Base-by-base conservation (phyloP, 345 rosid species). In the Eucalyptus erythrocorys region DNA sequence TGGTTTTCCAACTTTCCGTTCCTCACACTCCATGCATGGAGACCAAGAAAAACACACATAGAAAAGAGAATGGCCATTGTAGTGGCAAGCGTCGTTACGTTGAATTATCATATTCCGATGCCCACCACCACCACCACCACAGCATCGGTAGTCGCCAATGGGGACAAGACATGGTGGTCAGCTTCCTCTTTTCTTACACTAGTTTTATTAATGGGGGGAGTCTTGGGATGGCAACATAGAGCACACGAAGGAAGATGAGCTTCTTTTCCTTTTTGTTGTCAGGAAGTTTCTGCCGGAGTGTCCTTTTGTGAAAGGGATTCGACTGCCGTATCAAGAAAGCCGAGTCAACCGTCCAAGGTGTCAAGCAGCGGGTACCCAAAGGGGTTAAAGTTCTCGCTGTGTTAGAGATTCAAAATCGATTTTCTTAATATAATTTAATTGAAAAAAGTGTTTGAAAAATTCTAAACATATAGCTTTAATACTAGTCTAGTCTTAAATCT, bases 381-480 rank as follows among this genome's bases (percentile, higher is more conserved):
- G 34, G 34, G 71, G 16, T 61, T n/a, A 13, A 30, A 11, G 34
- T 15, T 30, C 71, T 4, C 14, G 17, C 10, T 6, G 71, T 13
- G 15, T 64, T n/a, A 14, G 76, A n/a, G 40, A 64, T 64, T 8
- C 5, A 9, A n/a, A 64, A 64, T 64, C 37, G 6, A 15, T n/a
- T n/a, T 64, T 64, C 3, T 64, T 64, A 17, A 64, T n/a, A n/a
- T 64, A 21, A 51, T 51, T 51, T 0, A 51, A 51, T 1, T 21
- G 57, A 0, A 51, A 51, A 21, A 51, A 21, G 26, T 8, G 9
- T 1, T 26, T 0, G 10, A 51, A 51, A 51, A 51, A 1, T 19
- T 51, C 1, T 0, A 51, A 51, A 51, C 10, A 1, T 51, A 51
- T 51, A 19, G 0, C 1, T 0, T 51, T 51, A 19, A 1, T 51